Conservation (phyloP, 164 flowering plant genomes). For the Cinnamomum micranthum region DNA sequence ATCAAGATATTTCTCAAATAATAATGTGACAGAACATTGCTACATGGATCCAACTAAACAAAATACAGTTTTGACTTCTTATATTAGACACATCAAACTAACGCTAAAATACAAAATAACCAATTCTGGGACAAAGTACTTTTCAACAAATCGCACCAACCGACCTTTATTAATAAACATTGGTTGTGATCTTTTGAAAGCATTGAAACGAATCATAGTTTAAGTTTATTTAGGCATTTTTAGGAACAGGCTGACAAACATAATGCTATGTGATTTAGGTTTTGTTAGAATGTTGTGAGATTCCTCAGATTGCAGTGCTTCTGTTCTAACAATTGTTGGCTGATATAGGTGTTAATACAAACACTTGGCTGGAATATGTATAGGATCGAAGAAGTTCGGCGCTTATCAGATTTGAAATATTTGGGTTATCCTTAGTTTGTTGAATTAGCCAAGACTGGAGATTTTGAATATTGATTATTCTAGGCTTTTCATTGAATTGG, state of each 20-base stretch:
- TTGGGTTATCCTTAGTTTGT: background rate
- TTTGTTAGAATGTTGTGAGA: background rate
- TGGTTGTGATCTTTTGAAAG: too few species aligned
- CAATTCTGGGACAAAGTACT: too few species aligned
- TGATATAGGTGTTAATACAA: background rate
- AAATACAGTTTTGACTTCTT: too few species aligned
- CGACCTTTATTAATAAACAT: too few species aligned
- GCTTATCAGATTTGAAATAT: background rate
- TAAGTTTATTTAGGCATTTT: background rate
- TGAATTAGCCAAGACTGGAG: background rate
- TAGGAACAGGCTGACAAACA: background rate
- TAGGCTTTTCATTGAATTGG: background rate
- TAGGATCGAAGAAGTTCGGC: background rate
- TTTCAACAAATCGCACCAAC: too few species aligned
- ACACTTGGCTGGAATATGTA: background rate
- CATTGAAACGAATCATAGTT: too few species aligned
- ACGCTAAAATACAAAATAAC: too few species aligned
- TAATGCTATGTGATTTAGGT: background rate
- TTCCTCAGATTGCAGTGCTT: background rate
- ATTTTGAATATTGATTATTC: too few species aligned
- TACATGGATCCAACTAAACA: too few species aligned
- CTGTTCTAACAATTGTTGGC: background rate
- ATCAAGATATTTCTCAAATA: too few species aligned
- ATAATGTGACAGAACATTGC: too few species aligned
- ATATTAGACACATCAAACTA: too few species aligned